Base-by-base conservation (phyloP, 225 moss, liverwort and hornwort genomes). In the Bryoerythrophyllum caledonicum region DNA sequence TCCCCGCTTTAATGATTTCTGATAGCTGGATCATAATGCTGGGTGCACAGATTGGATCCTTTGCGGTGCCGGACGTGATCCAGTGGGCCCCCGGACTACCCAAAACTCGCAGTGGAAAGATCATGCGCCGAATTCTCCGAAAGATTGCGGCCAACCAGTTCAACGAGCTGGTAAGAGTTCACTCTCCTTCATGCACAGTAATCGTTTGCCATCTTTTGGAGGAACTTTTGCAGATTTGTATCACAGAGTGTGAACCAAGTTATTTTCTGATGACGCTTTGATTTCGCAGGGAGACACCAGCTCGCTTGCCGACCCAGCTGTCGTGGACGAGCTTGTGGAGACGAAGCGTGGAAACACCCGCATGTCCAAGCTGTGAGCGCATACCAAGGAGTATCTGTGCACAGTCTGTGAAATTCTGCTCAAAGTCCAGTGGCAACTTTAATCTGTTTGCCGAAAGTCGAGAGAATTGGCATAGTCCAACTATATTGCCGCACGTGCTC, bases 51-150 rank as follows among this genome's bases (percentile, higher is more conserved):
- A 95, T 93, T 79, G 95, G 93, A 79, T 72, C 91, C 27, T 95
- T 93, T 67, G 93, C 95, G 4, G 28, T 83, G 19, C 93, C 93
- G 27, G 91, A 91, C 14, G 80, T 89, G 26, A 76, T 95, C 60
- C 95, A 91, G 23, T 95, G 88, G 91, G 89, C 93, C 15, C 78
- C 82, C 65, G 88, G 81, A 48, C 83, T 95, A 23, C 93, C 93
- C 2, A 91, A 93, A 72, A 95, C 91, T 8, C 79, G 93, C 28
- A 95, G 95, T 79, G 93, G 95, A 11, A 93, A 95, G 70, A 90
- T 93, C 35, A 91, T 95, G 95, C 80, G 95, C 55, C 85, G 91
- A 4, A 81, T 95, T 64, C 78, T 95, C 60, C 89, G 91, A 60
- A 95, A 95, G 72, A 90, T 95, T 74, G 95, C 93, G 19, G 84